Base-by-base conservation (phyloP, 345 rosid species). In the Corchorus olitorius region DNA sequence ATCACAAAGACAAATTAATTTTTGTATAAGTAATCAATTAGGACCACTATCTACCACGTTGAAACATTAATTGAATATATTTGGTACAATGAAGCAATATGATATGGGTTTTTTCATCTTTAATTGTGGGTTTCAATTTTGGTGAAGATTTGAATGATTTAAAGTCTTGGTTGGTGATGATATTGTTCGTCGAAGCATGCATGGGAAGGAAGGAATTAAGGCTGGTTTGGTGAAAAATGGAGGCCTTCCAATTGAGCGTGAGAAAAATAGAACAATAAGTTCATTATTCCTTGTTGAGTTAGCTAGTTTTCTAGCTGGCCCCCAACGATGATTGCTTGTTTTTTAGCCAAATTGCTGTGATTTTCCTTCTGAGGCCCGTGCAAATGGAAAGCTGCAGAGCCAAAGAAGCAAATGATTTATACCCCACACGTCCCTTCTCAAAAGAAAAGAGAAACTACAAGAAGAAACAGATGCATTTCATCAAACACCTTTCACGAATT, bases 301-400 rank as follows among this genome's bases (percentile, higher is more conserved):
- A 53, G 16, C 61, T 34, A 52, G 43, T 6, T 6, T 27, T 27
- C 27, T 27, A 11, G 80, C 66, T 70, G 79, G 69, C 45, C 54
- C 52, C 65, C 76, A 63, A 73, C 66, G 66, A 76, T 63, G 78
- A 41, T 20, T 10, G 12, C 6, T 73, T 19, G 15, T 56, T 37
- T 4, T 41, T 39, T 60, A 73, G 16, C 48, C 19, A 46, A 34
- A n/a, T 58, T 64, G 16, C 50, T 55, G 19, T 48, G 14, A 14
- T 68, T 49, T 12, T 7, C 72, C 4, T 27, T 59, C 39, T 4
- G 35, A 55, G 19, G 73, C 81, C 65, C 77, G 75, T 78, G 82
- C 77, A 65, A 61, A 37, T 66, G n/a, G 56, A 78, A 82, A 82
- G 81, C 82, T 72, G 77, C 52, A 70, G 56, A 50, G 53, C 14